Percentiles rank a stretch among this genome's conserved stretches.
Evolutionary conservation across 2,329 filamentous ascomycete species (phyloP).

Genomic region (Thermoascus crustaceus): DNA sequence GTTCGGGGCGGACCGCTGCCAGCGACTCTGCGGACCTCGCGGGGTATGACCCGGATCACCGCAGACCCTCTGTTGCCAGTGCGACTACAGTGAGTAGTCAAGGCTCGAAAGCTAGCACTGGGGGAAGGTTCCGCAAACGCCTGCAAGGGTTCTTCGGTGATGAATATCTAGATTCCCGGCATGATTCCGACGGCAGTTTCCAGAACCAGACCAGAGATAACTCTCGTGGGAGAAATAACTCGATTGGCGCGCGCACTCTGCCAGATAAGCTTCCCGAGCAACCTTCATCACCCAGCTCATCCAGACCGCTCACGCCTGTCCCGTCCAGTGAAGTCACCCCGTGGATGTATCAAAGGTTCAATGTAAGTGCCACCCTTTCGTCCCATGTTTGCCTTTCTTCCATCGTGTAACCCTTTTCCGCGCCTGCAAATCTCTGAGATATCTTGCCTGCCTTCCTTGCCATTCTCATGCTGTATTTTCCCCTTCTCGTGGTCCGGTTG

Average conservation of each 20-base stretch:
- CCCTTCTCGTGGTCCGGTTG: too few species aligned
- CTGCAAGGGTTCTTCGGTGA: slow-evolving; percentile 90
- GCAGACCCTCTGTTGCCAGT: slow-evolving; percentile 81
- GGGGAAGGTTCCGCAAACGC: slow-evolving; percentile 66
- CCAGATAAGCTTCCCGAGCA: slow-evolving; percentile 35
- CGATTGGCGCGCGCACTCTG: slow-evolving; percentile 59
- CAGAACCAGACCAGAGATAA: slow-evolving; percentile 34
- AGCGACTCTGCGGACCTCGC: slow-evolving; percentile 57
- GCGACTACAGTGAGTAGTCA: slow-evolving; percentile 79
- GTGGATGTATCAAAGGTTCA: slow-evolving; percentile 86
- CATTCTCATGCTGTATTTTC: too few species aligned
- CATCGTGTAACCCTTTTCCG: not conserved
- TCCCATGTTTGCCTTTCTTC: slow-evolving; percentile 1
- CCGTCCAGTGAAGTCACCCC: slow-evolving; percentile 90
- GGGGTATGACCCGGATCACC: slow-evolving; percentile 59
- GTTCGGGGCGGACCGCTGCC: slow-evolving; percentile 43
- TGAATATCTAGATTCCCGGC: slow-evolving; percentile 54
- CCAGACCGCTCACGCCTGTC: slow-evolving; percentile 73
- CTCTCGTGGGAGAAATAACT: slow-evolving; percentile 72
- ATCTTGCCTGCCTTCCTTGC: too few species aligned
- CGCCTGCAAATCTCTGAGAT: too few species aligned
- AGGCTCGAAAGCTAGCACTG: slow-evolving; percentile 65
- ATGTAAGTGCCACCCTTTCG: slow-evolving; percentile 45
- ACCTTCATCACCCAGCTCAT: slow-evolving; percentile 64
- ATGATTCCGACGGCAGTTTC: slow-evolving; percentile 66